A percentile compares a stretch with the other conserved stretches of the same genome.
phyloP scores from a whole-genome alignment of 2,329 filamentous ascomycete species.

The Ophiosphaerella herpotricha region DNA sequence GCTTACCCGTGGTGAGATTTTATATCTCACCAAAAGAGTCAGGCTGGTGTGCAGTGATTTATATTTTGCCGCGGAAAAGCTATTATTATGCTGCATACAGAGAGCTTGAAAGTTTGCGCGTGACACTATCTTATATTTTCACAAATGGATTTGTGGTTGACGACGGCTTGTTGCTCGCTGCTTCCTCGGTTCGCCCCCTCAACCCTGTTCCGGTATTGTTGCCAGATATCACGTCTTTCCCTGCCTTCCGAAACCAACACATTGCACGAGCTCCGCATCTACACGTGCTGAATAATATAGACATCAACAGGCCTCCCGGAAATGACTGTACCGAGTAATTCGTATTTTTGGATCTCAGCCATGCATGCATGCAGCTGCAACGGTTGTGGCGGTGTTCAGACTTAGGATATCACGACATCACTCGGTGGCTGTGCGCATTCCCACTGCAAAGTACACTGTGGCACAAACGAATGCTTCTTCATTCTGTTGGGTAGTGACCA shows the following conservation, averaged over 20 bases:
- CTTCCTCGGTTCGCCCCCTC: background rate
- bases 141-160: background rate
- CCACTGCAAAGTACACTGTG: no score
- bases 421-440: background rate
- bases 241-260: background rate
- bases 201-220: background rate
- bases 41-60: background rate
- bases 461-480: background rate
- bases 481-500: background rate
- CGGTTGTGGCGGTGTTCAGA: constrained; percentile 10
- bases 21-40: background rate
- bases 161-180: background rate
- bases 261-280: constrained; percentile 1
- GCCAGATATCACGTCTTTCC: constrained; percentile 1
- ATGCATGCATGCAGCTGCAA: background rate
- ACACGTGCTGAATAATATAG: background rate
- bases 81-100: background rate
- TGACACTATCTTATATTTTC: background rate
- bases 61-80: background rate
- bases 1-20: constrained; percentile 8
- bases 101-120: background rate
- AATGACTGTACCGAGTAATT: background rate
- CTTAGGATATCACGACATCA: constrained; percentile 1
- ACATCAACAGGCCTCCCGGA: no score
- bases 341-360: constrained; percentile 8